Evolutionary conservation across 164 flowering plant genomes (phyloP).

Genomic region (Stephania japonica): DNA sequence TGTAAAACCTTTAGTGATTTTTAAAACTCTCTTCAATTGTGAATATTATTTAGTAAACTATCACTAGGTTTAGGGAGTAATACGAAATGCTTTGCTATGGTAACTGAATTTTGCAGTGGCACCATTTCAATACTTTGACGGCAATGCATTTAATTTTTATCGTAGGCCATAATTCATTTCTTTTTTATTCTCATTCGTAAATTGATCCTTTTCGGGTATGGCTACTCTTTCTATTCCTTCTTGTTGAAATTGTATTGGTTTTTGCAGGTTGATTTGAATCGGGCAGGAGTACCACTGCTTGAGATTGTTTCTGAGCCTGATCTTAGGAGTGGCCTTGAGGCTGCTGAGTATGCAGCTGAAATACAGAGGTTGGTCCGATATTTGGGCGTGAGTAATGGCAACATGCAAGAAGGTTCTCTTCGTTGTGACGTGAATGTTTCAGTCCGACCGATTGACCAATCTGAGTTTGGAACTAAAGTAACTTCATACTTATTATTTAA

Average conservation of each 20-base stretch:
- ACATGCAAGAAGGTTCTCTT: conserved; percentile 96
- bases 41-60: too few relatives aligned
- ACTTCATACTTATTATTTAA: neutral
- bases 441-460: conserved; percentile 72
- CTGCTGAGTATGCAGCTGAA: conserved; percentile 90
- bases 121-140: too few relatives aligned
- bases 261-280: conserved; percentile 84
- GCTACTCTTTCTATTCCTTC: too few relatives aligned
- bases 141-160: too few relatives aligned
- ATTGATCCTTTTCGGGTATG: too few relatives aligned
- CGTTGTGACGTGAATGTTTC: conserved; percentile 96
- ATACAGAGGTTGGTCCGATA: conserved; percentile 86
- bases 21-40: too few relatives aligned
- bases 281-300: conserved; percentile 96
- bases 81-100: too few relatives aligned
- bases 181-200: too few relatives aligned
- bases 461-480: conserved; percentile 87
- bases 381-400: conserved; percentile 89
- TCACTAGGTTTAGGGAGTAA: too few relatives aligned
- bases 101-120: too few relatives aligned
- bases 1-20: too few relatives aligned
- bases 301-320: conserved; percentile 98
- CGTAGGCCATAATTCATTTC: too few relatives aligned
- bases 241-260: neutral
- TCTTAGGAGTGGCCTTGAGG: conserved; percentile 85